Evolutionary conservation across 176 grass and related monocot species (phyloP).

Genomic region (Paspalum notatum): DNA sequence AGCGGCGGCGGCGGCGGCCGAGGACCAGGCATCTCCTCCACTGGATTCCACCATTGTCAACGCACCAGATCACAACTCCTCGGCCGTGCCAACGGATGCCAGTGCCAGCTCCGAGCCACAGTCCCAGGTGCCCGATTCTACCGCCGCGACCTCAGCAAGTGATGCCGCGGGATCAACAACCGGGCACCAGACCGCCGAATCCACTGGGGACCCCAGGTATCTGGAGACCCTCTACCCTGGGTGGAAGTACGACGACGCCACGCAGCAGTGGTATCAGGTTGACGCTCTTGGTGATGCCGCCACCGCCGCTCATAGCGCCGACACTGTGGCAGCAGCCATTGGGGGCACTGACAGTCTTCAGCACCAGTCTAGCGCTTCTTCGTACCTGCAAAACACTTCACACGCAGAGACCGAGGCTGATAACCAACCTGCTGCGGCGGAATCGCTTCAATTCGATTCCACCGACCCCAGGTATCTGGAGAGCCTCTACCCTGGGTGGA

Average conservation of each 20-base stretch:
- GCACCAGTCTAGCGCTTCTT: conserved; percentile 37
- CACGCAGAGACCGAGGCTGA: conserved; percentile 22
- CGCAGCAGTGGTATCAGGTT: conserved; percentile 78
- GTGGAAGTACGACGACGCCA: conserved; percentile 67
- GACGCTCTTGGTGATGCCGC: conserved; percentile 33
- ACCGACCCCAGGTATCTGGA: not conserved
- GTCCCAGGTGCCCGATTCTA: no score
- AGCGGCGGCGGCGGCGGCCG: not conserved
- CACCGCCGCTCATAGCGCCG: conserved; percentile 25
- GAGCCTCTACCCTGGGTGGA: conserved; percentile 74
- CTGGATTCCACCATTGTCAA: not conserved
- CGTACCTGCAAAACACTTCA: conserved; percentile 52
- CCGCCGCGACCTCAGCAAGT: no score
- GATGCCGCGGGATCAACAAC: no score
- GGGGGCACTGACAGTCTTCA: conserved; percentile 13
- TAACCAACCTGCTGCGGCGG: no score
- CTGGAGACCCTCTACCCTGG: conserved; percentile 76
- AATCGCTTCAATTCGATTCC: not conserved
- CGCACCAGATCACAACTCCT: conserved; percentile 3
- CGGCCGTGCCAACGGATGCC: no score
- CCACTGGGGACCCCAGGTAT: conserved; percentile 49
- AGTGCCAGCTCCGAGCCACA: no score
- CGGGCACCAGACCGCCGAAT: not conserved
- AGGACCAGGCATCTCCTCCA: not conserved
- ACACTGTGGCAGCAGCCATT: not conserved